These are phyloP conservation scores for Theobroma grandiflorum DNA, from an alignment of 441 rosid genomes.

Conservation along the genomic window DNA sequence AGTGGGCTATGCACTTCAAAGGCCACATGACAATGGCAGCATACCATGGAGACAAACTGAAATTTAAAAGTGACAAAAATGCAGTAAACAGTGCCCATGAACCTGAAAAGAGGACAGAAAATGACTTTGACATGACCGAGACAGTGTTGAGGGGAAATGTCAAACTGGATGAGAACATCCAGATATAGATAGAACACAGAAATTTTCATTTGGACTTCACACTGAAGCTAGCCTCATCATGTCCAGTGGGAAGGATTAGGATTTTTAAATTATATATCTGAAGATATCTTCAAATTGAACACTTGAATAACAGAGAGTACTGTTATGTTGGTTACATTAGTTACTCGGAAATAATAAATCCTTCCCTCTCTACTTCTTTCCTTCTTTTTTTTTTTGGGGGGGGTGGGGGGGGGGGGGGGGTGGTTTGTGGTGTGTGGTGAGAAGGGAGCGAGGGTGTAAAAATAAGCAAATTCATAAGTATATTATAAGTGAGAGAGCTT, in stretches of 20 bases:
- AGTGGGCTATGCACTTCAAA: slow-evolving; percentile 1
- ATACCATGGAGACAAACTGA: not conserved
- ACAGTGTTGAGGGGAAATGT: not conserved
- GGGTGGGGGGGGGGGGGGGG: too few relatives aligned
- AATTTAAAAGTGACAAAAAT: slow-evolving; percentile 6
- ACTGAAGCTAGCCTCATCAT: too few relatives aligned
- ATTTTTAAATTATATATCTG: too few relatives aligned
- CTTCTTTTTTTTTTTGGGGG: not conserved
- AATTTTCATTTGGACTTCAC: not conserved
- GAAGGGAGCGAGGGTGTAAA: too few relatives aligned
- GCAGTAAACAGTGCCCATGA: not conserved
- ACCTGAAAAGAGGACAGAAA: not conserved
- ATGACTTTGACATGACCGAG: not conserved
- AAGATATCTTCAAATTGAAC: not conserved
- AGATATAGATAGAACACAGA: not conserved
- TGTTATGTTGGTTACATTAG: not conserved
- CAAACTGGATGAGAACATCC: not conserved
- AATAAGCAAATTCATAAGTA: not conserved
- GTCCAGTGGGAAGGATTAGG: not conserved
- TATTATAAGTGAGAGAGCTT: not conserved
- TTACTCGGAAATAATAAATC: not conserved
- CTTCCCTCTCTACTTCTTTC: not conserved
- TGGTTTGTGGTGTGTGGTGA: too few relatives aligned
- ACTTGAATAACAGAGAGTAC: not conserved
- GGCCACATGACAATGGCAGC: not conserved